Base-by-base conservation (phyloP, 306 rosid species). In the Urtica urens region DNA sequence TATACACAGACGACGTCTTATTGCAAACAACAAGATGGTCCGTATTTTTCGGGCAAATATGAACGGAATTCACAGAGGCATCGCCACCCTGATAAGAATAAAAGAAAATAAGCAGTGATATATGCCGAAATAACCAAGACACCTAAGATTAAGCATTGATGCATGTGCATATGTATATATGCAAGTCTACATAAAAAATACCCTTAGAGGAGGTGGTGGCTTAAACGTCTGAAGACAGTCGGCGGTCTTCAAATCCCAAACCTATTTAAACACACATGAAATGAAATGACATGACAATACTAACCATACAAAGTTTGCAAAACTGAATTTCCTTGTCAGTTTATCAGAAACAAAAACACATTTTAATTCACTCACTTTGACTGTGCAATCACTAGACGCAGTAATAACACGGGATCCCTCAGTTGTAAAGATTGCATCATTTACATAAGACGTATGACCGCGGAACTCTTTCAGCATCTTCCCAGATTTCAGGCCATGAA, bases 171-270 rank as follows among this genome's bases (percentile, higher is more conserved):
- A 3, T 35, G n/a, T 10, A 35, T 35, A 10, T 35, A 14, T 9
- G 33, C 10, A n/a, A 28, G 33, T 28, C 33, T 28, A 28, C 33
- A 28, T 4, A 28, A 35, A 35, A 29, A 41, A 27, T 51, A 72
- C 99, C 87, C 96, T 82, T 69, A 86, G 66, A 39, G 99, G 96
- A 71, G 99, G 96, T 3, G 99, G 99, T 21, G 99, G 99, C 76
- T 92, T 92, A 69, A 92, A 85, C 38, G 99, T 85, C 62, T 85
- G 93, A 26, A 85, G 71, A 74, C 96, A 85, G 51, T 92, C 99
- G 0, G 94, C 68, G 35, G 83, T 71, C 72, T 92, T 86, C 75
- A 68, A 60, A 75, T 92, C 94, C 99, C 99, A 92, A 15, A 92
- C 94, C 95, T 90, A 69, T 67, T 59, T 64, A 30, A 19, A 51